Percentiles rank a stretch among this genome's conserved stretches.
Conservation (phyloP, 2,329 filamentous ascomycete species). For the Aspergillus nomiae region DNA sequence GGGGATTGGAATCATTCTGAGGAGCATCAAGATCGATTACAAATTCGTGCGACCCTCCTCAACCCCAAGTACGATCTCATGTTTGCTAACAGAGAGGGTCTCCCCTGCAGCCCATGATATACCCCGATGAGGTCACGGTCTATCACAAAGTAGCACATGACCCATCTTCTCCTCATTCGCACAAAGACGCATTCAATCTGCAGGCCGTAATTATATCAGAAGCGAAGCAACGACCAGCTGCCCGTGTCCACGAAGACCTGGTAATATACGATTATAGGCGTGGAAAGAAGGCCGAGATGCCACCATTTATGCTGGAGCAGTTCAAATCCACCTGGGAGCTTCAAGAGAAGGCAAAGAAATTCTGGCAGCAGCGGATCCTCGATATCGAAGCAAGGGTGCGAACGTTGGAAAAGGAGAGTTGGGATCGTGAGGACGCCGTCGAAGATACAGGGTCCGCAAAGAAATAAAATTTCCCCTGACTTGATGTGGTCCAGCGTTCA, state of each 20-base stretch:
- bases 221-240: slow-evolving; percentile 69
- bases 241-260: slow-evolving; percentile 74
- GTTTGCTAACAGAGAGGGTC: slow-evolving; percentile 10
- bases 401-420: slow-evolving; percentile 69
- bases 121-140: slow-evolving; percentile 78
- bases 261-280: slow-evolving; percentile 74
- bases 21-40: slow-evolving; percentile 78
- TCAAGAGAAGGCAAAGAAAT: slow-evolving; percentile 61
- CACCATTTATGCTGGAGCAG: slow-evolving; percentile 62
- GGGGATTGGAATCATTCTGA: slow-evolving; percentile 72
- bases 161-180: slow-evolving; percentile 43
- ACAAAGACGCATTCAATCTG: slow-evolving; percentile 43
- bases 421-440: slow-evolving; percentile 70
- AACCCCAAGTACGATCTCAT: not conserved
- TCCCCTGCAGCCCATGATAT: slow-evolving; percentile 71
- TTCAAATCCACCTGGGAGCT: slow-evolving; percentile 61
- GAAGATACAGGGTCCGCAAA: slow-evolving; percentile 64
- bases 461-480: slow-evolving; percentile 7
- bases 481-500: not conserved
- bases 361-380: slow-evolving; percentile 56
- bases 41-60: slow-evolving; percentile 69
- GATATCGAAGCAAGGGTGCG: slow-evolving; percentile 62
- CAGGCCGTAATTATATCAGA: slow-evolving; percentile 74
- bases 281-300: slow-evolving; percentile 58
- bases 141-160: slow-evolving; percentile 71